Percentiles rank a stretch among this genome's conserved stretches.
Evolutionary conservation across 345 rosid species (phyloP).

Genomic region (Reutealis trisperma): DNA sequence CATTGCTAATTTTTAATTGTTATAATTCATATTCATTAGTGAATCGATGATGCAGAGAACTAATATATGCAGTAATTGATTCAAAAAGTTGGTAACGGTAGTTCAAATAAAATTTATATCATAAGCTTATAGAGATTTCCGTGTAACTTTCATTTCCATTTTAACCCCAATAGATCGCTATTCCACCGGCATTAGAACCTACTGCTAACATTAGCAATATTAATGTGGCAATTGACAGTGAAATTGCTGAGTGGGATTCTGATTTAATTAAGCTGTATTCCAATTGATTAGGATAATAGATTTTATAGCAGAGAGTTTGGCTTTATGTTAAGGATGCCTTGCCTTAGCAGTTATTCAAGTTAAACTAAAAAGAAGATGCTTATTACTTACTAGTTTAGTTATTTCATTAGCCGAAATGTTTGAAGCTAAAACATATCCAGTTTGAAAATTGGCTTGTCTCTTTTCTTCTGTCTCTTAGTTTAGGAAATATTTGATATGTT

Average conservation of each 20-base stretch:
- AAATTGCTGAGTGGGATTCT: background rate
- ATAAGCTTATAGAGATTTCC: too few relatives aligned
- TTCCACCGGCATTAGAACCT: constrained; percentile 5
- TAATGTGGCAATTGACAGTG: background rate
- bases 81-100: too few relatives aligned
- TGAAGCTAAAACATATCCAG: background rate
- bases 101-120: too few relatives aligned
- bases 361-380: too few relatives aligned
- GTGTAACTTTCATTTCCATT: constrained; percentile 15
- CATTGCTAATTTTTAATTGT: too few relatives aligned
- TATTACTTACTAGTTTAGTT: too few relatives aligned
- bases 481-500: too few relatives aligned
- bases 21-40: too few relatives aligned
- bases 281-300: background rate
- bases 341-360: background rate
- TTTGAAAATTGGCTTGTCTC: background rate
- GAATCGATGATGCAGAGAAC: too few relatives aligned
- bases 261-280: background rate
- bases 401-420: background rate
- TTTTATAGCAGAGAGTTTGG: background rate
- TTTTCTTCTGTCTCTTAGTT: background rate
- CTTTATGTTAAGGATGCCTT: background rate
- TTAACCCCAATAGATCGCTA: constrained; percentile 13
- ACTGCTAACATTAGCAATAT: background rate
- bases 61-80: too few relatives aligned